A percentile compares a stretch with the other conserved stretches of the same genome.
These are phyloP conservation scores for Cetraspora pellucida DNA, from an alignment of 192 early-diverging fungal species.

Conservation along the genomic window DNA sequence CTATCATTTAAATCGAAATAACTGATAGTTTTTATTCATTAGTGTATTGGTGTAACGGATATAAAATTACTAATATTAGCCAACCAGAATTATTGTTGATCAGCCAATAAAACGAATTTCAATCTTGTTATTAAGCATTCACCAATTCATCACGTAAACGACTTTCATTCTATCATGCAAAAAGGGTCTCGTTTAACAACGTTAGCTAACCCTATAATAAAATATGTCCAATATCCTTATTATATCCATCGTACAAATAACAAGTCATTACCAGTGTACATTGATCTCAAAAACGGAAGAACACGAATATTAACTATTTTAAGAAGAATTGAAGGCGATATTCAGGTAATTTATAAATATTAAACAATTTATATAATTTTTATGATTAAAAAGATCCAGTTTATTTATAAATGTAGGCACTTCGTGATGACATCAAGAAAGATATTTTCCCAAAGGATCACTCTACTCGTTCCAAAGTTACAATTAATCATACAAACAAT, in stretches of 20 bases:
- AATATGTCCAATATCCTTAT: constrained; percentile 49
- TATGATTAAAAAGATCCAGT: constrained; percentile 30
- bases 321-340: constrained; percentile 72
- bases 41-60: too few relatives aligned
- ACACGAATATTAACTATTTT: constrained; percentile 66
- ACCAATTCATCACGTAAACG: too few relatives aligned
- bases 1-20: too few relatives aligned
- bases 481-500: constrained; percentile 26
- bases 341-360: constrained; percentile 44
- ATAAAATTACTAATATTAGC: too few relatives aligned
- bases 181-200: too few relatives aligned
- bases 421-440: constrained; percentile 10
- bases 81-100: too few relatives aligned
- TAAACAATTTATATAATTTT: constrained; percentile 31
- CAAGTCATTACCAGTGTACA: constrained; percentile 70
- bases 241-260: constrained; percentile 64
- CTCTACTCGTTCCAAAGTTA: neutral
- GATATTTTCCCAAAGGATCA: constrained; percentile 20
- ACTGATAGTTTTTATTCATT: too few relatives aligned
- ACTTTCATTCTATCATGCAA: too few relatives aligned
- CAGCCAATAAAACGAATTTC: too few relatives aligned
- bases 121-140: too few relatives aligned
- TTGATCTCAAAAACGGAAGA: constrained; percentile 66
- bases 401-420: constrained; percentile 31
- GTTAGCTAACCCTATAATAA: neutral